These are phyloP conservation scores for Eucalyptus caleyi DNA, from an alignment of 345 rosid species.

Conservation along the genomic window DNA sequence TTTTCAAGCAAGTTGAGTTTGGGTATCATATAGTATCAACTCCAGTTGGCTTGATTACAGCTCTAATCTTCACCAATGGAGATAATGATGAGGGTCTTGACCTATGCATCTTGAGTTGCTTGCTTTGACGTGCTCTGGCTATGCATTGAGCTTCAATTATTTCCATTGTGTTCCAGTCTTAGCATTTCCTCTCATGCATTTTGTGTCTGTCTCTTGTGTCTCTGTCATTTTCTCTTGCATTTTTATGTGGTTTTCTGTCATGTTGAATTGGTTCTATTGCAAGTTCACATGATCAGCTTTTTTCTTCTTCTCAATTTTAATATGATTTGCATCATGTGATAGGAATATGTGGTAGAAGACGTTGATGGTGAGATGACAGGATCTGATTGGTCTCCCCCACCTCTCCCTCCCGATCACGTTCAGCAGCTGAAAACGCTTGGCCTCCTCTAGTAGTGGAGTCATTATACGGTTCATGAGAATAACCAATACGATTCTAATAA, in stretches of 20 bases:
- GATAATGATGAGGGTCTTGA: neutral
- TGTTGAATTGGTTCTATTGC: neutral
- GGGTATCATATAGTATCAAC: neutral
- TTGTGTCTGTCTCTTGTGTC: neutral
- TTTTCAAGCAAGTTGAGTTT: neutral
- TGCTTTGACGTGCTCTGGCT: neutral
- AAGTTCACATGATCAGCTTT: neutral
- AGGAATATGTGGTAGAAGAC: slow-evolving; percentile 99
- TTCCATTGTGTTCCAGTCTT: neutral
- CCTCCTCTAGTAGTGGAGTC: slow-evolving; percentile 33
- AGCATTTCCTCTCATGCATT: neutral
- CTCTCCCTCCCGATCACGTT: slow-evolving; percentile 77
- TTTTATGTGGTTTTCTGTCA: neutral
- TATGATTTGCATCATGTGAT: neutral
- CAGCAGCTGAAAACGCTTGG: slow-evolving; percentile 93
- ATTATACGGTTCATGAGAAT: neutral
- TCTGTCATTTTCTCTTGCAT: neutral
- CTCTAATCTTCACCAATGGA: neutral
- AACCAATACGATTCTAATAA: neutral
- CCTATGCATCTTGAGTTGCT: neutral
- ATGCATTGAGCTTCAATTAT: neutral
- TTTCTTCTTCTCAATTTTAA: neutral
- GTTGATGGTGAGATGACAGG: slow-evolving; percentile 83
- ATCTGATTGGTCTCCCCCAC: slow-evolving; percentile 85
- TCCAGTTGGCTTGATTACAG: neutral